A percentile compares a stretch with the other conserved stretches of the same genome.
Conservation (phyloP, 2,329 filamentous ascomycete species). For the Colletotrichum sp. region DNA sequence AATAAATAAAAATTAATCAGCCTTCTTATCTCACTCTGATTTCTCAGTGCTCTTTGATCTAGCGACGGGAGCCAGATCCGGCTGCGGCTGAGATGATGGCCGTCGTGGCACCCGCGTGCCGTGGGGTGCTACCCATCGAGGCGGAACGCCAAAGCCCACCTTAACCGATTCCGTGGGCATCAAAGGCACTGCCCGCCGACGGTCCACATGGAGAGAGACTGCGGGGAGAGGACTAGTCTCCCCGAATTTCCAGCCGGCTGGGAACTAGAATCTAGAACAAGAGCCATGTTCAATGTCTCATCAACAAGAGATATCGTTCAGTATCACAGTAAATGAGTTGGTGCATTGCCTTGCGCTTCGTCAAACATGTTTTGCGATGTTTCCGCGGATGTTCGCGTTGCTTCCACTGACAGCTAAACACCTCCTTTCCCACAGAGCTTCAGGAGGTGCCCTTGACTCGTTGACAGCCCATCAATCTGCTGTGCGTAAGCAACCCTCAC, state of each 20-base stretch:
- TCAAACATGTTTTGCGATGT: neutral
- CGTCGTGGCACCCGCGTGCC: neutral
- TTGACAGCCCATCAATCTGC: neutral
- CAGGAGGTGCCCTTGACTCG: neutral
- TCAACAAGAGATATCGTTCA: neutral
- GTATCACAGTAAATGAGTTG: neutral
- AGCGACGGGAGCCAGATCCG: neutral
- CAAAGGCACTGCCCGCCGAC: neutral
- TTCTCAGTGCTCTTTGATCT: neutral
- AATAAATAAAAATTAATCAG: neutral
- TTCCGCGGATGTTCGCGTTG: neutral
- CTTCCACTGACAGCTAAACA: neutral
- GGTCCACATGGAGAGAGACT: neutral
- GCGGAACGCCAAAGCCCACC: neutral
- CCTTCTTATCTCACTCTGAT: accelerated
- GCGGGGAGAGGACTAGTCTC: neutral
- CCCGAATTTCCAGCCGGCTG: neutral
- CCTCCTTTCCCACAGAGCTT: neutral
- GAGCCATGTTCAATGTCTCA: neutral
- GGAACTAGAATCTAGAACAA: neutral
- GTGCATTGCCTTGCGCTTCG: neutral
- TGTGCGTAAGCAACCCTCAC: neutral
- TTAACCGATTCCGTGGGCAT: neutral
- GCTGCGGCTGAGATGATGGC: neutral
- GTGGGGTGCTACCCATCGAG: neutral